phyloP scores from a whole-genome alignment of 257 asterid species.

The Solanum corneliomulleri region DNA sequence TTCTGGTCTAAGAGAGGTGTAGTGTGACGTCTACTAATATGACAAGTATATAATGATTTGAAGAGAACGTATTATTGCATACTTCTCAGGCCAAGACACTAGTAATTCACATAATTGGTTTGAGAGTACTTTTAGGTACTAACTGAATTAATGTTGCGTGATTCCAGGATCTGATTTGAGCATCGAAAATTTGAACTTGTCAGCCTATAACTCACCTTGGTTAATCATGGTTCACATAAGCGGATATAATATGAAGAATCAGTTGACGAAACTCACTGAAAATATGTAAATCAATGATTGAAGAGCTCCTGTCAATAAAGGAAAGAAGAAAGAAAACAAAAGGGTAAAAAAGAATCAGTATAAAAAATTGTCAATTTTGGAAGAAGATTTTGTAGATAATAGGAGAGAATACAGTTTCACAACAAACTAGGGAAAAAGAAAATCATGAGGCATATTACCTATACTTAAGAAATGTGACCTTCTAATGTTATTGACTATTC shows the following conservation, averaged over 20 bases:
- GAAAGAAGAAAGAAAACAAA: background rate
- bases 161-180: background rate
- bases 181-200: background rate
- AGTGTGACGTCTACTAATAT: background rate
- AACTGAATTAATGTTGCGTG: background rate
- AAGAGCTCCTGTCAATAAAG: background rate
- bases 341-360: background rate
- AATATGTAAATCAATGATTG: background rate
- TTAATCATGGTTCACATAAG: background rate
- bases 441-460: background rate
- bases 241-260: background rate
- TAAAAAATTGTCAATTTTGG: background rate
- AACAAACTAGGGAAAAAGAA: background rate
- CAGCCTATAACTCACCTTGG: background rate
- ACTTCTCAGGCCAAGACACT: background rate
- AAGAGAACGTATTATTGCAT: too few species aligned
- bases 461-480: background rate
- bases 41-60: too few species aligned
- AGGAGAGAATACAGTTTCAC: background rate
- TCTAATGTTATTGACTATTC: background rate
- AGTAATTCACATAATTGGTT: background rate
- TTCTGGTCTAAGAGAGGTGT: background rate
- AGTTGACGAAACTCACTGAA: accelerated
- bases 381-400: background rate
- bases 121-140: background rate